phyloP scores from a whole-genome alignment of 192 early-diverging fungal species.

The Mortierella alpina region DNA sequence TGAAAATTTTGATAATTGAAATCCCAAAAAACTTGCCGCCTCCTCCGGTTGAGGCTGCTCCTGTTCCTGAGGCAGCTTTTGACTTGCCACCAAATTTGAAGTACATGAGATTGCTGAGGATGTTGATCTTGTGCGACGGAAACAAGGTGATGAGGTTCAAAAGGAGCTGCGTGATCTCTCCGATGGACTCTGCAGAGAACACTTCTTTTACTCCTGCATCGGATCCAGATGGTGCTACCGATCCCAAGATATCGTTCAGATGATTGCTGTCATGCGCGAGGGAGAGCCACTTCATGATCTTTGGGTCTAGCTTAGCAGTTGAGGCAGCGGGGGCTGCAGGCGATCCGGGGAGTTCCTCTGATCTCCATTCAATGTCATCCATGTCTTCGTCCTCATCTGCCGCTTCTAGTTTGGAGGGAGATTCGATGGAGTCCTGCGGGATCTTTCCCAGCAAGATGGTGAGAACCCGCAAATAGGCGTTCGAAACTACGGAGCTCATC shows the following conservation, averaged over 20 bases:
- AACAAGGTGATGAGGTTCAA: constrained; percentile 67
- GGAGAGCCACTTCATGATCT: constrained; percentile 55
- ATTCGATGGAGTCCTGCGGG: constrained; percentile 29
- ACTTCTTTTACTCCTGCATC: not conserved
- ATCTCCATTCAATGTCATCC: constrained; percentile 43
- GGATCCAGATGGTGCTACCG: constrained; percentile 7
- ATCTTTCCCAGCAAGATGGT: constrained; percentile 45
- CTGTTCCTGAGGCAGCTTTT: constrained; percentile 14
- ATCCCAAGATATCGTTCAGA: constrained; percentile 50
- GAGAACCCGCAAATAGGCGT: constrained; percentile 50
- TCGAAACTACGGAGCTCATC: constrained; percentile 20
- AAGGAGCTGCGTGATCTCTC: constrained; percentile 61
- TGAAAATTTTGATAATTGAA: constrained; percentile 31
- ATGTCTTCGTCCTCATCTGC: constrained; percentile 58
- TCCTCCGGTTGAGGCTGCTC: constrained; percentile 38
- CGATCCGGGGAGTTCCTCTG: constrained; percentile 8
- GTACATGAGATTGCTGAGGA: constrained; percentile 64
- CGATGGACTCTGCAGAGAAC: constrained; percentile 20
- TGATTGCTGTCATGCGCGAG: constrained; percentile 52
- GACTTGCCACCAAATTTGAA: constrained; percentile 34
- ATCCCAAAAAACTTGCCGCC: constrained; percentile 38
- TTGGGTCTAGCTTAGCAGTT: constrained; percentile 31
- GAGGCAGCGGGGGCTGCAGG: not conserved
- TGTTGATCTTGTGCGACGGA: constrained; percentile 61
- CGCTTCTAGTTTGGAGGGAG: constrained; percentile 3